Evolutionary conservation across 2,329 filamentous ascomycete genomes (phyloP).

Genomic region (Fusarium dlaminii): DNA sequence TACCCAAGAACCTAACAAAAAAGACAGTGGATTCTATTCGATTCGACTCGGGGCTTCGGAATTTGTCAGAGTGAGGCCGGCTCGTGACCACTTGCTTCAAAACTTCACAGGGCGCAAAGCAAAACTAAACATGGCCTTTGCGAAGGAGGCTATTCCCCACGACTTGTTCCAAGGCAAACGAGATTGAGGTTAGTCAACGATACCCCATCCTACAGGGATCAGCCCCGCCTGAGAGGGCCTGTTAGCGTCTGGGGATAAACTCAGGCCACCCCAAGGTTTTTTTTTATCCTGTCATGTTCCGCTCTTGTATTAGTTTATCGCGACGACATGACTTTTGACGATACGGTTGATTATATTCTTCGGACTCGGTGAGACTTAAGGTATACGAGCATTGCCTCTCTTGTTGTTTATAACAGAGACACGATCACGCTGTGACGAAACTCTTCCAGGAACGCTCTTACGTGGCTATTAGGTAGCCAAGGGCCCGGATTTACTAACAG

Average conservation of each 20-base stretch:
- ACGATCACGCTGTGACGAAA: background rate
- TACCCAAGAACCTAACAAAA: constrained; percentile 14
- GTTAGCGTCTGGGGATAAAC: constrained; percentile 31
- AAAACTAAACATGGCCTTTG: constrained; percentile 24
- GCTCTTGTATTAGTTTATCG: constrained; percentile 13
- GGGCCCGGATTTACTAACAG: constrained; percentile 39
- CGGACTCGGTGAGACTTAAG: background rate
- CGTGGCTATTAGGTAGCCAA: constrained; percentile 39
- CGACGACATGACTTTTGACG: constrained; percentile 6
- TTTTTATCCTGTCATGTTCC: constrained; percentile 13
- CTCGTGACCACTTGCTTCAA: constrained; percentile 23
- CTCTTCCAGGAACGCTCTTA: constrained; percentile 32
- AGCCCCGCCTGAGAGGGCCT: background rate
- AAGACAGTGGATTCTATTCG: background rate
- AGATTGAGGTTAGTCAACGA: constrained; percentile 38
- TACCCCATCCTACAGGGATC: constrained; percentile 16
- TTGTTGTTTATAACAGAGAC: background rate
- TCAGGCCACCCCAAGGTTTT: constrained; percentile 30
- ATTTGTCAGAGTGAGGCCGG: constrained; percentile 2
- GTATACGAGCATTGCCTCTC: background rate
- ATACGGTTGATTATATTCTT: constrained; percentile 13
- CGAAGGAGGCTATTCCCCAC: constrained; percentile 22
- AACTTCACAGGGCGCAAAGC: constrained; percentile 26
- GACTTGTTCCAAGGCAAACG: constrained; percentile 36
- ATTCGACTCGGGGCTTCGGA: background rate